A percentile compares a stretch with the other conserved stretches of the same genome.
These are phyloP conservation scores for Pyrenophora tritici-repentis DNA, from an alignment of 2,329 filamentous ascomycete genomes.

Conservation along the genomic window DNA sequence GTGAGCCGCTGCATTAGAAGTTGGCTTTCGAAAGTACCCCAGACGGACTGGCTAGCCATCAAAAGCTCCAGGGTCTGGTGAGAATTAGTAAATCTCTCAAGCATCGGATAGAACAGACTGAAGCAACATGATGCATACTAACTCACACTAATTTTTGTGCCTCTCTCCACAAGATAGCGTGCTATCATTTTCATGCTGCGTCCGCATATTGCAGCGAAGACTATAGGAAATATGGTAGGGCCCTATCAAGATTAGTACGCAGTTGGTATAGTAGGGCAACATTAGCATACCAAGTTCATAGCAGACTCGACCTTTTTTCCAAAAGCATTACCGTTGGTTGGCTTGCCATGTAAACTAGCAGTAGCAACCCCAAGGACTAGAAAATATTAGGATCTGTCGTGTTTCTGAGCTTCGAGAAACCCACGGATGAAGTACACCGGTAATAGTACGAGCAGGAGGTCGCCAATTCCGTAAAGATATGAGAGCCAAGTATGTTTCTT, in stretches of 20 bases:
- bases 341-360: slow-evolving; percentile 31
- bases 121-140: background rate
- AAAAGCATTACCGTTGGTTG: slow-evolving; percentile 26
- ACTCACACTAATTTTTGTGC: slow-evolving; percentile 38
- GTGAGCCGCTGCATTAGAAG: slow-evolving; percentile 37
- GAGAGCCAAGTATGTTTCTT: slow-evolving; percentile 32
- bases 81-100: too few relatives aligned
- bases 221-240: slow-evolving; percentile 45
- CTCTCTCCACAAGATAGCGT: slow-evolving; percentile 40
- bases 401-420: too few relatives aligned
- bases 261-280: background rate
- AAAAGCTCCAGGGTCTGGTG: slow-evolving; percentile 41
- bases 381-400: background rate
- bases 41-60: slow-evolving; percentile 47
- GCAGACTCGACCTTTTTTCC: slow-evolving; percentile 35
- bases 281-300: slow-evolving; percentile 28
- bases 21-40: slow-evolving; percentile 45
- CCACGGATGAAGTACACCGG: slow-evolving; percentile 36
- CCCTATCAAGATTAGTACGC: slow-evolving; percentile 18
- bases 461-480: slow-evolving; percentile 27
- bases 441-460: slow-evolving; percentile 34
- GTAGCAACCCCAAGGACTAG: slow-evolving; percentile 36
- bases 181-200: slow-evolving; percentile 46
- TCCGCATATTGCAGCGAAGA: slow-evolving; percentile 44
- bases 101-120: too few relatives aligned